A percentile compares a stretch with the other conserved stretches of the same genome.
phyloP scores from a whole-genome alignment of 1,139 yeast species.

The Yamadazyma epiphylla region DNA sequence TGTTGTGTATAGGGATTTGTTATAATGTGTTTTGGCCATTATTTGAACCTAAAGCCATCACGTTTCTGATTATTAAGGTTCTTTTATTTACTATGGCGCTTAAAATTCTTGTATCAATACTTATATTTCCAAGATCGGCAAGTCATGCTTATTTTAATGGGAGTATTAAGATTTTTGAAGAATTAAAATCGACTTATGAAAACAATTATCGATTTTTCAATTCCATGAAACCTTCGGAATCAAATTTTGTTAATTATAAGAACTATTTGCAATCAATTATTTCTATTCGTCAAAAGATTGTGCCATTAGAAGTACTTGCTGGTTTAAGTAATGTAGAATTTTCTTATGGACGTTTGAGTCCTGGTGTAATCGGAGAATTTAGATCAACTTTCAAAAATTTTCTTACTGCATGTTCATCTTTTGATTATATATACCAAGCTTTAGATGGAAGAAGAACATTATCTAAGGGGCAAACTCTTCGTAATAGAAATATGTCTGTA shows the following conservation, averaged over 20 bases:
- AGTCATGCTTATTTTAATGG: conserved; percentile 20
- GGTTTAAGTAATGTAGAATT: conserved; percentile 20
- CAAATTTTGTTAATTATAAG: conserved; percentile 20
- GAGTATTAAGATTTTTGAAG: conserved; percentile 12
- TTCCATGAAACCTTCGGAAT: conserved; percentile 27
- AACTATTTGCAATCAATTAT: conserved; percentile 18
- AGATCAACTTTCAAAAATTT: conserved; percentile 22
- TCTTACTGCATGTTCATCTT: conserved; percentile 22
- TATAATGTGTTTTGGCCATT: conserved; percentile 26
- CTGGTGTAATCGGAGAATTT: conserved; percentile 25
- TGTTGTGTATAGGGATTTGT: conserved; percentile 19
- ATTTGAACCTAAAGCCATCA: conserved; percentile 16
- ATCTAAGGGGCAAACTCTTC: conserved; percentile 14
- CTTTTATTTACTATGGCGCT: conserved; percentile 17
- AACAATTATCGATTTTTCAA: conserved; percentile 22
- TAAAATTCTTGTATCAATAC: conserved; percentile 14
- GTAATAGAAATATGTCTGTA: conserved; percentile 15
- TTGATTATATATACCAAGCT: conserved; percentile 28
- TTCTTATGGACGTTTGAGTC: conserved; percentile 27
- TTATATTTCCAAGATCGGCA: conserved; percentile 33
- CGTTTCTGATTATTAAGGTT: neutral
- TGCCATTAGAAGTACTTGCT: conserved; percentile 20
- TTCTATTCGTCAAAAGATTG: conserved; percentile 16
- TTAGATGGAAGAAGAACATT: conserved; percentile 21
- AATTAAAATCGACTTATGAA: conserved; percentile 13